Evolutionary conservation across 1,139 yeast genomes (phyloP).

Genomic region (Candida mesenterica): DNA sequence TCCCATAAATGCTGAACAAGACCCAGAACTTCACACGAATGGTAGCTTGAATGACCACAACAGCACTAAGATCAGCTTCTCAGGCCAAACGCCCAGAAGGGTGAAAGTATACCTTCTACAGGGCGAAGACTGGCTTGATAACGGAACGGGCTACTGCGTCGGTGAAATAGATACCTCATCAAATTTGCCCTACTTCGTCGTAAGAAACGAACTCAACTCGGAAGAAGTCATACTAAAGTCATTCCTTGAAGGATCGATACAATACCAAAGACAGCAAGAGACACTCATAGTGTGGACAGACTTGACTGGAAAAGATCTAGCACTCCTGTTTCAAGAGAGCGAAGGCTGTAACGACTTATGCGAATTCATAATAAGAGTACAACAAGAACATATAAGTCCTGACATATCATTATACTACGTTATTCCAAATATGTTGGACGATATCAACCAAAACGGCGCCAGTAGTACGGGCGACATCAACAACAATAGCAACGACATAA

Average conservation of each 20-base stretch:
- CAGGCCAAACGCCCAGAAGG: conserved; percentile 51
- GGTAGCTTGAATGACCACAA: no score
- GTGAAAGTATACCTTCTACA: conserved; percentile 85
- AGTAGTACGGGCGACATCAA: conserved; percentile 8
- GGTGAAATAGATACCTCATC: conserved; percentile 54
- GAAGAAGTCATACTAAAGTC: conserved; percentile 63
- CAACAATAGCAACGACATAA: conserved; percentile 38
- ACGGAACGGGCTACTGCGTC: conserved; percentile 88
- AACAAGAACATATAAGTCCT: conserved; percentile 58
- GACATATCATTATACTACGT: conserved; percentile 74
- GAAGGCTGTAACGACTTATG: conserved; percentile 86
- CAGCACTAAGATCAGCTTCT: neutral
- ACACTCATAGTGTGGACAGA: conserved; percentile 96
- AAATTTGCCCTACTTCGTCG: conserved; percentile 61
- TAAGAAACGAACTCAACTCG: conserved; percentile 66
- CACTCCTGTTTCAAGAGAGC: conserved; percentile 88
- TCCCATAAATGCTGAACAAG: no score
- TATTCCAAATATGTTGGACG: conserved; percentile 46
- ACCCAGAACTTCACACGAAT: no score
- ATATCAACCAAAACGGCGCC: conserved; percentile 12
- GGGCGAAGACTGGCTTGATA: conserved; percentile 85
- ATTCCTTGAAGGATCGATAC: conserved; percentile 67
- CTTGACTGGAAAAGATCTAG: conserved; percentile 72
- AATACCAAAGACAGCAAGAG: conserved; percentile 92
- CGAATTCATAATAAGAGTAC: conserved; percentile 72